phyloP scores from a whole-genome alignment of 768 basidiomycete genomes.

The Tulasnella calospora region DNA sequence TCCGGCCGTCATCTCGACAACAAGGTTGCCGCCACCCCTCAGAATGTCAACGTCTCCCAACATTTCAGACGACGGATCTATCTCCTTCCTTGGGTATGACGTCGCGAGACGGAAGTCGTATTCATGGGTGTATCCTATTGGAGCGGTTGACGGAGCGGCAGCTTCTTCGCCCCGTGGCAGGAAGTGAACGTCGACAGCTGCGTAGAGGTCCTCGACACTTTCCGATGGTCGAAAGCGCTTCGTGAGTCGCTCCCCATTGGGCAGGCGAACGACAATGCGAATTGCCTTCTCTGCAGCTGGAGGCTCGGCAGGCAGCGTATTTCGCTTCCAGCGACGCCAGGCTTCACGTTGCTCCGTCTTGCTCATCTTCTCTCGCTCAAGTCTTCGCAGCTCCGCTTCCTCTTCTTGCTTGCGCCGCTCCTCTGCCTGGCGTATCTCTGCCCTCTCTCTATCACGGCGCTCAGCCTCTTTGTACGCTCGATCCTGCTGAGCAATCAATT shows the following conservation, averaged over 20 bases:
- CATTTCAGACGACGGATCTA: conserved; percentile 41
- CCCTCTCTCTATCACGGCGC: conserved; percentile 61
- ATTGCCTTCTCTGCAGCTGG: conserved; percentile 37
- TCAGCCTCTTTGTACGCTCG: conserved; percentile 65
- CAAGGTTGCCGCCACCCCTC: conserved; percentile 41
- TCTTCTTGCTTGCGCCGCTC: conserved; percentile 39
- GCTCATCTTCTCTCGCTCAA: conserved; percentile 32
- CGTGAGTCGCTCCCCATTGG: conserved; percentile 49
- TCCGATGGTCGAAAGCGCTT: conserved; percentile 50
- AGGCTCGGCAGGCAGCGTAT: conserved; percentile 42
- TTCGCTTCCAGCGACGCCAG: conserved; percentile 33
- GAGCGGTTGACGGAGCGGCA: conserved; percentile 33
- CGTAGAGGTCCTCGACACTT: conserved; percentile 61
- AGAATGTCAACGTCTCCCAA: conserved; percentile 31
- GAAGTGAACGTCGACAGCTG: conserved; percentile 62
- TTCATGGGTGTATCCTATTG: conserved; percentile 42
- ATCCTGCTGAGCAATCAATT: conserved; percentile 74
- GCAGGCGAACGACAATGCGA: conserved; percentile 56
- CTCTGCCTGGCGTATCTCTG: conserved; percentile 52
- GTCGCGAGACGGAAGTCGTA: conserved; percentile 69
- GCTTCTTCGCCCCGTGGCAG: conserved; percentile 46
- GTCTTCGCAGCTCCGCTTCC: conserved; percentile 35
- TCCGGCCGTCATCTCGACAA: conserved; percentile 48
- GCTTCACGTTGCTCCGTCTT: conserved; percentile 23
- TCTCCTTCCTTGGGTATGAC: conserved; percentile 53